A percentile compares a stretch with the other conserved stretches of the same genome.
Evolutionary conservation across 2,329 filamentous ascomycete species (phyloP).

Genomic region (Colletotrichum euphorbiae): DNA sequence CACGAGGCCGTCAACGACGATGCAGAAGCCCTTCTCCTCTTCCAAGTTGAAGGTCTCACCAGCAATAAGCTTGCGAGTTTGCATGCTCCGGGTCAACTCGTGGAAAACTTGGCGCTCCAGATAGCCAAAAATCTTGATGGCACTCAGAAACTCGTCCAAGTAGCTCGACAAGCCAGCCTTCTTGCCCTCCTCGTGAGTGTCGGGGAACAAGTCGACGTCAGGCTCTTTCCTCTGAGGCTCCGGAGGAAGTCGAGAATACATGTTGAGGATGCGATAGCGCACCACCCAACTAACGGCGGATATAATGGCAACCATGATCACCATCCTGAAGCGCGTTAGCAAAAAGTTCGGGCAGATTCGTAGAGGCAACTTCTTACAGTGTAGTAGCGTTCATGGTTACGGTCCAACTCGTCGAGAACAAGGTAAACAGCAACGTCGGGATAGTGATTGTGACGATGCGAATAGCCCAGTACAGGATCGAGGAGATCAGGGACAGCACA

Average conservation of each 20-base stretch:
- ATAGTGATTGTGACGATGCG: slow-evolving; percentile 89
- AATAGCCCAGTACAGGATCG: slow-evolving; percentile 80
- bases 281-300: slow-evolving; percentile 95
- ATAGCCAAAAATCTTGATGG: slow-evolving; percentile 99
- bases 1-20: slow-evolving; percentile 95
- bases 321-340: slow-evolving; percentile 63
- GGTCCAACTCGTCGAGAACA: slow-evolving; percentile 93
- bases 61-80: slow-evolving; percentile 94
- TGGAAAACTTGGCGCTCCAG: slow-evolving; percentile 97
- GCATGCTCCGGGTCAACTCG: slow-evolving; percentile 97
- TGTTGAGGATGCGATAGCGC: slow-evolving; percentile 94
- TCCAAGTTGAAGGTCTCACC: slow-evolving; percentile 95
- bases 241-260: slow-evolving; percentile 93
- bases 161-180: slow-evolving; percentile 97
- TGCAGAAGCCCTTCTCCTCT: slow-evolving; percentile 97
- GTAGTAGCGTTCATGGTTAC: slow-evolving; percentile 99
- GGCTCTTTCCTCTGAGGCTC: slow-evolving; percentile 97
- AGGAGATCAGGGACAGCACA: slow-evolving; percentile 67
- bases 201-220: slow-evolving; percentile 93
- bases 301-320: slow-evolving; percentile 80
- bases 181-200: slow-evolving; percentile 87
- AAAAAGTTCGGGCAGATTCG: slow-evolving; percentile 12
- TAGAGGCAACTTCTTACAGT: slow-evolving; percentile 68
- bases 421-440: slow-evolving; percentile 87
- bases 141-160: slow-evolving; percentile 95